Percentiles rank a stretch among this genome's conserved stretches.
phyloP scores from a whole-genome alignment of 2,329 filamentous ascomycete species.

The Ophiocordyceps camponoti-saundersi region DNA sequence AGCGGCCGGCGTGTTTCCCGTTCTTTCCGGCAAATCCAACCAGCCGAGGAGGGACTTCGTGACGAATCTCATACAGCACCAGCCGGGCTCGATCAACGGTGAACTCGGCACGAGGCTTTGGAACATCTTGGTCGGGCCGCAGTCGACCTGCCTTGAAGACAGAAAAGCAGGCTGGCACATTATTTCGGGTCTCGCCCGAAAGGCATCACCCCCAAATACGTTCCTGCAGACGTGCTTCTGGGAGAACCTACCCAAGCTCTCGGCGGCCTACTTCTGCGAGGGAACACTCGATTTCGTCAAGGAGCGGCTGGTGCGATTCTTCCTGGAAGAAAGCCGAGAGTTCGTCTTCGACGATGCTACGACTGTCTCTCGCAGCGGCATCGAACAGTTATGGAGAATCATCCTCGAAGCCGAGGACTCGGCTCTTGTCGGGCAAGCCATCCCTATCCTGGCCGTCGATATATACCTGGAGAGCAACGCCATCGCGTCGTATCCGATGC shows the following conservation, averaged over 20 bases:
- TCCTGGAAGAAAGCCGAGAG: constrained; percentile 24
- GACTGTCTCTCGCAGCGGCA: constrained; percentile 32
- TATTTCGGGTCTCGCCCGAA: constrained; percentile 31
- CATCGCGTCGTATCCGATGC: constrained; percentile 30
- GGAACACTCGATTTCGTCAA: constrained; percentile 48
- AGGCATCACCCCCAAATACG: constrained; percentile 28
- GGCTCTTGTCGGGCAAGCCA: constrained; percentile 51
- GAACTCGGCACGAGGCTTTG: constrained; percentile 51
- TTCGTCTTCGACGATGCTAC: constrained; percentile 33
- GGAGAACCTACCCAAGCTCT: constrained; percentile 38
- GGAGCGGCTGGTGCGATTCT: constrained; percentile 24
- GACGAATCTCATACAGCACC: constrained; percentile 37
- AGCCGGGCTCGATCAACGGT: constrained; percentile 42
- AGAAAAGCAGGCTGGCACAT: constrained; percentile 54
- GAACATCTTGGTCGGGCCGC: constrained; percentile 52
- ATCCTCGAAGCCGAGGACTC: constrained; percentile 50
- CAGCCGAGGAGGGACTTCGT: constrained; percentile 40
- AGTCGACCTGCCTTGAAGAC: constrained; percentile 40
- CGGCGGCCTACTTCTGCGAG: constrained; percentile 39
- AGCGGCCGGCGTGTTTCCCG: constrained; percentile 20
- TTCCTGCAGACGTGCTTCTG: constrained; percentile 38
- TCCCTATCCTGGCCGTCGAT: constrained; percentile 49
- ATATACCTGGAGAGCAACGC: constrained; percentile 48
- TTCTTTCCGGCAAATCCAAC: constrained; percentile 30
- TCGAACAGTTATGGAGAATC: constrained; percentile 71